Conservation (phyloP, 108 stramenopile genomes). For the Nitzschia palea region DNA sequence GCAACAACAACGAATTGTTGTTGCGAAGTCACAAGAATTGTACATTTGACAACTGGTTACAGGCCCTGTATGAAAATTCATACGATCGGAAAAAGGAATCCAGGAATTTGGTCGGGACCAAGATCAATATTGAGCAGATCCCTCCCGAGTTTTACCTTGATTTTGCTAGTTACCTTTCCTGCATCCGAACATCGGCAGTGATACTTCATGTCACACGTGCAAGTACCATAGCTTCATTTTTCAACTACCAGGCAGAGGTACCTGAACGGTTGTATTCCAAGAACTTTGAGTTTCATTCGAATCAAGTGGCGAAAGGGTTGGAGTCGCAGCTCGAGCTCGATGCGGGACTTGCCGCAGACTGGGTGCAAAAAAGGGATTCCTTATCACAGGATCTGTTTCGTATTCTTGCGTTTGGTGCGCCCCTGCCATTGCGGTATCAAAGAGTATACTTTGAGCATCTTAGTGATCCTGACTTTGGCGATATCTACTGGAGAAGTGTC, state of each 20-base stretch:
- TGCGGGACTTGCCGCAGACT: neutral
- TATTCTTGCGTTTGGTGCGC: neutral
- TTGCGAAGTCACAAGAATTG: constrained; percentile 1
- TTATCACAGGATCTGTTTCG: neutral
- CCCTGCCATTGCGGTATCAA: neutral
- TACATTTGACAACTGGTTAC: constrained; percentile 4
- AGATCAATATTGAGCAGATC: constrained; percentile 9
- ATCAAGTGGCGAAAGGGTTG: neutral
- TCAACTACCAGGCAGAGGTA: constrained; percentile 1
- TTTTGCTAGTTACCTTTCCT: neutral
- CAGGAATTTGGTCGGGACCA: neutral
- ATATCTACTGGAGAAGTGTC: neutral
- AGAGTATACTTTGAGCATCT: neutral
- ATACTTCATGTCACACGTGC: constrained; percentile 2
- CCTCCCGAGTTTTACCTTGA: neutral
- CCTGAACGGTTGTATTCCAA: neutral
- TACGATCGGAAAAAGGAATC: too few relatives aligned
- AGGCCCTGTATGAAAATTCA: neutral
- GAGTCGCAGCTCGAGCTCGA: neutral
- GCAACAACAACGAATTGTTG: constrained; percentile 2
- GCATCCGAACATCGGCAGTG: neutral
- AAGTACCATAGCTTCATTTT: neutral
- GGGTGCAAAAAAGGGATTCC: neutral
- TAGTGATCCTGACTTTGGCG: neutral
- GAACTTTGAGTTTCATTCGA: neutral